Conservation (phyloP, 805 yeast species). For the Hanseniaspora singularis region DNA sequence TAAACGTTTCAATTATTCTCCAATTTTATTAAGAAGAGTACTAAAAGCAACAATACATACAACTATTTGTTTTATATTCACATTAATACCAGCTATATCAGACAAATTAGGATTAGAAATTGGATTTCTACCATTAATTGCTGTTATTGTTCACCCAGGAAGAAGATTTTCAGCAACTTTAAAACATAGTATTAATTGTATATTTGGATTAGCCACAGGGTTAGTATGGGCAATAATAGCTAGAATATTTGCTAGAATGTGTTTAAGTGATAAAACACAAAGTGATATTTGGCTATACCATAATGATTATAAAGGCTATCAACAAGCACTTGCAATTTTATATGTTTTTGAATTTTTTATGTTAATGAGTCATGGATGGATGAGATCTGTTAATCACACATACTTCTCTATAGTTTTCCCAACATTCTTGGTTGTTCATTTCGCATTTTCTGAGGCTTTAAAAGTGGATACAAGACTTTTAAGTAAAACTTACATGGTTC, state of each 20-base stretch:
- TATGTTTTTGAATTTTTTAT: conserved; percentile 36
- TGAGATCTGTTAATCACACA: conserved; percentile 37
- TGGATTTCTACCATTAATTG: conserved; percentile 35
- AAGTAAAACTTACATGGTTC: conserved; percentile 32
- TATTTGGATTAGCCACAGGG: conserved; percentile 34
- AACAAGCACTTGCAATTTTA: conserved; percentile 34
- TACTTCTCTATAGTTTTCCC: conserved; percentile 39
- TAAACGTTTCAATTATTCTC: conserved; percentile 21
- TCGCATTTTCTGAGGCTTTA: conserved; percentile 34
- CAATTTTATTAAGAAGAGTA: conserved; percentile 30
- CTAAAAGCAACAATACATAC: conserved; percentile 31
- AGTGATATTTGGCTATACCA: conserved; percentile 27
- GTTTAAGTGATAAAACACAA: conserved; percentile 25
- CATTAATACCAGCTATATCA: conserved; percentile 31
- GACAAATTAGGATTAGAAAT: conserved; percentile 32
- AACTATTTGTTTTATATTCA: conserved; percentile 34
- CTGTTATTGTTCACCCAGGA: conserved; percentile 41
- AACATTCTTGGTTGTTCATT: conserved; percentile 40
- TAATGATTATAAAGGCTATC: conserved; percentile 26
- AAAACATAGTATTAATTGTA: conserved; percentile 33
- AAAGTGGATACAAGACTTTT: conserved; percentile 25
- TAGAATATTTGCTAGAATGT: conserved; percentile 32
- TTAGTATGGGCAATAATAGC: conserved; percentile 34
- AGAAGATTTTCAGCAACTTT: conserved; percentile 39
- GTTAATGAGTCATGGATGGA: conserved; percentile 40